Conservation (phyloP, 208 protist genomes). For the Crithidia brevicula region DNA sequence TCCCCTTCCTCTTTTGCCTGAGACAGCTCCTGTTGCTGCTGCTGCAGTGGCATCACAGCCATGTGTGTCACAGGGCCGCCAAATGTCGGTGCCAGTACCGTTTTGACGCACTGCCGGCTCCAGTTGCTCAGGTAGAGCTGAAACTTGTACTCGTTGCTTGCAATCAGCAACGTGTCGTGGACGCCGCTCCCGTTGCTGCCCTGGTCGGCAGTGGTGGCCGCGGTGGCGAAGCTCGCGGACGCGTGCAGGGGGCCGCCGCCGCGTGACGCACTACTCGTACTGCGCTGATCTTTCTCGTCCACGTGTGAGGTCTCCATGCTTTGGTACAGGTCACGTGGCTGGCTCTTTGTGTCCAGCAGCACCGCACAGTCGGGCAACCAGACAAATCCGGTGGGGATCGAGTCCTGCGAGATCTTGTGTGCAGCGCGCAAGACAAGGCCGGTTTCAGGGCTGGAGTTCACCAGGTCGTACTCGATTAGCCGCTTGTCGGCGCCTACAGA, state of each 20-base stretch:
- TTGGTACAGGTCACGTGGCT: constrained; percentile 41
- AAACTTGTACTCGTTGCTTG: constrained; percentile 93
- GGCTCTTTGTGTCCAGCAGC: constrained; percentile 50
- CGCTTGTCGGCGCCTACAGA: constrained; percentile 94
- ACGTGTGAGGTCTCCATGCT: constrained; percentile 1
- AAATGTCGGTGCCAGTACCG: constrained; percentile 91
- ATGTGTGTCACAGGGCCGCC: constrained; percentile 88
- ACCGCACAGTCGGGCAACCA: constrained; percentile 56
- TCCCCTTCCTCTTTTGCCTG: neutral
- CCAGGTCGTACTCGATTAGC: constrained; percentile 95
- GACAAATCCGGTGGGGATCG: constrained; percentile 89
- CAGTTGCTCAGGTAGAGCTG: constrained; percentile 82
- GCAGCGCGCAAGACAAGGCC: constrained; percentile 85
- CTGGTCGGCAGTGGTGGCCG: neutral
- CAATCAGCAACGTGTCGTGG: constrained; percentile 77
- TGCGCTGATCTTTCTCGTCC: neutral
- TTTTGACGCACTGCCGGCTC: constrained; percentile 90
- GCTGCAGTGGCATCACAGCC: constrained; percentile 37
- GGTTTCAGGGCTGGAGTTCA: constrained; percentile 79
- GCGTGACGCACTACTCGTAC: neutral
- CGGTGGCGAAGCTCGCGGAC: constrained; percentile 1
- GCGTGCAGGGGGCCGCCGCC: too few species aligned
- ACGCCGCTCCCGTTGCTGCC: too few species aligned
- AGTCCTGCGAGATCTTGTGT: constrained; percentile 91
- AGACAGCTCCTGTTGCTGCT: neutral